Evolutionary conservation across 2,329 filamentous ascomycete species (phyloP), one percentile per base, ranked within the genome.

Genomic region (Pseudocercospora fuligena): DNA sequence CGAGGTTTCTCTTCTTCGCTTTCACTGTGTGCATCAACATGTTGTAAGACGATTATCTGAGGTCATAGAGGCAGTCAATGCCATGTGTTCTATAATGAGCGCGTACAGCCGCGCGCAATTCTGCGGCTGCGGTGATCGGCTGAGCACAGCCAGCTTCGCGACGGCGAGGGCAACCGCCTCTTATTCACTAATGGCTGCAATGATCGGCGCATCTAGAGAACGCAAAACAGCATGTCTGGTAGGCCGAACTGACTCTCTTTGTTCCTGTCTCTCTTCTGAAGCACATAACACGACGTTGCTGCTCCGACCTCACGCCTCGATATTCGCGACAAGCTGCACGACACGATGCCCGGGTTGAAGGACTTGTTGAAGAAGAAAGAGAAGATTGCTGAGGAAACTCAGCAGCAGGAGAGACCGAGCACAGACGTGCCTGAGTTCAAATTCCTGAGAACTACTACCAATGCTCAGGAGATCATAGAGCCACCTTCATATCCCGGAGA

Each of bases 381-480:
- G 46, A 86, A 82, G 73, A 78, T 85, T 60, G 80, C 78, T 66
- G 77, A 80, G 64, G 77, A 79, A 25, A 60, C 58, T 5, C 66
- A 68, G 29, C 64, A 63, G 46, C 66, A 63, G 40, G 65, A 49
- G 29, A 85, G 71, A 77, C 70, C 83, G 36, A 69, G 53, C 43
- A 64, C 72, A 47, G 67, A 33, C 6, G 68, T 73, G 1, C 89
- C 90, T 65, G 89, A 92, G 72, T 93, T 97, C 82, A 92, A 86
- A 69, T 93, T 97, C 81, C 86, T 95, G 75, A 90, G 93, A 68
- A 90, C 92, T 70, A 94, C 97, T 76, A 97, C 94, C 0, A 81
- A 89, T 70, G 89, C 90, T 1, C 87, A 93, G 77, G 93, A 97
- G 78, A 82, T 90, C 71, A 92, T 97, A 77, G 84, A 88, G 64